Conservation (phyloP, 1,284 basidiomycete species). For the Peniophora sp. region DNA sequence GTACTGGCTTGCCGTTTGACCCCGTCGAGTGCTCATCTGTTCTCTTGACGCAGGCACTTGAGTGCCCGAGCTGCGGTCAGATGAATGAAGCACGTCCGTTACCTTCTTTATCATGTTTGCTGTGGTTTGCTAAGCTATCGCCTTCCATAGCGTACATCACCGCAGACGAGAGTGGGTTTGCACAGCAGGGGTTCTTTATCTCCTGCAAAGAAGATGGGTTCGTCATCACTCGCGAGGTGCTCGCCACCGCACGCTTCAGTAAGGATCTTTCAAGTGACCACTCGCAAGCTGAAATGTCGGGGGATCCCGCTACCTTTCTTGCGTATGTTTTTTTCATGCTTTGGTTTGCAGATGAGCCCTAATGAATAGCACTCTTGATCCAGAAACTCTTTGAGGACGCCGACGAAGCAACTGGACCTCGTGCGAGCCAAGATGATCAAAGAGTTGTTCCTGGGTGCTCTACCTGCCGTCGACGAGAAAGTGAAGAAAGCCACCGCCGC, state of each 20-base stretch:
- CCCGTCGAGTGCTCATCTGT: neutral
- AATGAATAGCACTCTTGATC: too few relatives aligned
- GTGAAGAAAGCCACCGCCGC: slow-evolving; percentile 7
- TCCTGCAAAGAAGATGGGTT: slow-evolving; percentile 20
- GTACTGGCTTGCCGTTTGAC: neutral
- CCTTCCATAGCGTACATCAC: slow-evolving; percentile 24
- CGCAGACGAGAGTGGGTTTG: slow-evolving; percentile 25
- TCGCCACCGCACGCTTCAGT: slow-evolving; percentile 28
- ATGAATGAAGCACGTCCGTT: neutral
- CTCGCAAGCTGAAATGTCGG: slow-evolving; percentile 7
- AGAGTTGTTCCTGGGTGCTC: slow-evolving; percentile 13
- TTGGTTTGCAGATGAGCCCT: too few relatives aligned
- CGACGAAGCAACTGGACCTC: slow-evolving; percentile 15
- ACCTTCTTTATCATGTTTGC: neutral
- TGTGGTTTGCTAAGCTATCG: neutral
- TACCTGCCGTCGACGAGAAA: slow-evolving; percentile 1
- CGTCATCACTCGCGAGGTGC: slow-evolving; percentile 23
- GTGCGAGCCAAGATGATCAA: slow-evolving; percentile 18
- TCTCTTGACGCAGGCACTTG: neutral
- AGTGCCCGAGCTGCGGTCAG: neutral
- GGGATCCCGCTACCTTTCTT: slow-evolving; percentile 14
- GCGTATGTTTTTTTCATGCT: slow-evolving; percentile 14
- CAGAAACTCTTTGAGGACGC: slow-evolving; percentile 22
- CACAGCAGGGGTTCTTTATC: slow-evolving; percentile 25
- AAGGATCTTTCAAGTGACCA: slow-evolving; percentile 20